These are phyloP conservation scores for Sclerotinia glacialis DNA, from an alignment of 2,329 filamentous ascomycete genomes.

Conservation along the genomic window DNA sequence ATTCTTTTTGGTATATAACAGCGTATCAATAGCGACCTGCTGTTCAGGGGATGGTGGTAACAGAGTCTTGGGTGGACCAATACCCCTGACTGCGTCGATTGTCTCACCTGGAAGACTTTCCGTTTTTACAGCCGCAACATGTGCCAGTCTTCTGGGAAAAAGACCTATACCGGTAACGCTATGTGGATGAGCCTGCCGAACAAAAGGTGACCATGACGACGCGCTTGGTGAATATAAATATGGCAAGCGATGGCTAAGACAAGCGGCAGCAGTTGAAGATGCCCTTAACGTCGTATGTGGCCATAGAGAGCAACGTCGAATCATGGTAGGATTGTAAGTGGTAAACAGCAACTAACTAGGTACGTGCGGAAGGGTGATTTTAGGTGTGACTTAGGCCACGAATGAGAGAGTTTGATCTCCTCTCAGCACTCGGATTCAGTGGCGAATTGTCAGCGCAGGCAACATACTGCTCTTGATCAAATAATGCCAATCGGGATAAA, in stretches of 20 bases:
- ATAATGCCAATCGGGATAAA: neutral
- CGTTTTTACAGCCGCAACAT: neutral
- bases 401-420: neutral
- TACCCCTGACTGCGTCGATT: neutral
- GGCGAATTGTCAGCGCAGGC: neutral
- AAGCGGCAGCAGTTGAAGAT: neutral
- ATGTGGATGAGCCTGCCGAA: neutral
- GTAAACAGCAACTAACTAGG: neutral
- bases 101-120: neutral
- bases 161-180: neutral
- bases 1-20: conserved; percentile 17
- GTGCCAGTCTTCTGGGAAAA: neutral
- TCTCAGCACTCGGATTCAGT: neutral
- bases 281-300: neutral
- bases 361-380: neutral
- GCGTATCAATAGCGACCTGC: conserved; percentile 15
- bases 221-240: neutral
- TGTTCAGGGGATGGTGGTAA: conserved; percentile 18
- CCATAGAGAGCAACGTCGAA: neutral
- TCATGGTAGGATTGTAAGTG: neutral
- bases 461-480: neutral
- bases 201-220: neutral
- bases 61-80: neutral
- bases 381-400: too few species aligned
- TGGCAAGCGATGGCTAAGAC: neutral